These are phyloP conservation scores for Sphaerostilbella broomeana DNA, from an alignment of 2,329 filamentous ascomycete genomes.

Conservation along the genomic window DNA sequence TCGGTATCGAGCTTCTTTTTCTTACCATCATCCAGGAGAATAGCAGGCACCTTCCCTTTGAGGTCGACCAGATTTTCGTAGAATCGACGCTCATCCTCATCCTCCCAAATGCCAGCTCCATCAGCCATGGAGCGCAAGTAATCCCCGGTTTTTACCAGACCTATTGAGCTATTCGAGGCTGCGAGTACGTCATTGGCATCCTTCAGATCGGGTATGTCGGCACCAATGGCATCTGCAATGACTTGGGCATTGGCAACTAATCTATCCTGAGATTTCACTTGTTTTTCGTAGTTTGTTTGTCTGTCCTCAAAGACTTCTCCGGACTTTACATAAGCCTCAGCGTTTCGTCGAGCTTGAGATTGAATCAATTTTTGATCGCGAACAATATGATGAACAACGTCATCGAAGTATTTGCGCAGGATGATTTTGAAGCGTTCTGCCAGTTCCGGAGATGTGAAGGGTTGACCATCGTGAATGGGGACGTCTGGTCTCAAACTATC, in stretches of 20 bases:
- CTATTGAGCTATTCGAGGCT: constrained; percentile 69
- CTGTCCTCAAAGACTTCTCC: constrained; percentile 97
- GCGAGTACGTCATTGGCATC: constrained; percentile 68
- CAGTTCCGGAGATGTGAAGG: constrained; percentile 68
- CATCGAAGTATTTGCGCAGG: constrained; percentile 81
- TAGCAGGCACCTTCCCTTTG: constrained; percentile 90
- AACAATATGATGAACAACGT: constrained; percentile 80
- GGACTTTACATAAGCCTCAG: constrained; percentile 96
- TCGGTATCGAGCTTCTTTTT: constrained; percentile 74
- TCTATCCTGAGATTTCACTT: constrained; percentile 85
- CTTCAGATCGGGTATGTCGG: constrained; percentile 89
- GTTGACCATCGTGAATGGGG: constrained; percentile 56
- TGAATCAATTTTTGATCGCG: constrained; percentile 88
- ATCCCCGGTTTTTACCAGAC: constrained; percentile 87
- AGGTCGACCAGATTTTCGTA: constrained; percentile 96
- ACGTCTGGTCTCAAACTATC: constrained; percentile 58
- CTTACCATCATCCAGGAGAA: constrained; percentile 87
- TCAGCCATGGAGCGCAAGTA: constrained; percentile 87
- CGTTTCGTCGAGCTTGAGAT: constrained; percentile 85
- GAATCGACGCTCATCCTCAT: constrained; percentile 94
- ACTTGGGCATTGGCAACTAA: constrained; percentile 85
- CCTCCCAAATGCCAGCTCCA: constrained; percentile 94
- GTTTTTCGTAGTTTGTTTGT: constrained; percentile 91
- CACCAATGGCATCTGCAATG: constrained; percentile 78
- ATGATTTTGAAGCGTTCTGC: constrained; percentile 83